Conservation (phyloP, 2,329 filamentous ascomycete species). For the Sclerotinia nivalis region DNA sequence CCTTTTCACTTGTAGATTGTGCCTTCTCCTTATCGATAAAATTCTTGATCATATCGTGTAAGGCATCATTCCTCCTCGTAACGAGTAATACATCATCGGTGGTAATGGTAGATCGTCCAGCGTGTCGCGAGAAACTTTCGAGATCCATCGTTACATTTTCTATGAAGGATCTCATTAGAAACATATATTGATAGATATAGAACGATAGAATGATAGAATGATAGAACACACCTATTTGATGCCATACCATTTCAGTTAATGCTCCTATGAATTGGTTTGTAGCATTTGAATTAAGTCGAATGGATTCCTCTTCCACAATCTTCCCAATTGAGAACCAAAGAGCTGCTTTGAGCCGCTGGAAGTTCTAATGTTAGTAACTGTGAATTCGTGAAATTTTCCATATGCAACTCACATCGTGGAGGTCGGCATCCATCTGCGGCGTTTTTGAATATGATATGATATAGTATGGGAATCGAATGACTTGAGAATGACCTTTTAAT, state of each 20-base stretch:
- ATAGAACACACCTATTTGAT: slow-evolving; percentile 68
- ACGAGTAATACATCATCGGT: slow-evolving; percentile 87
- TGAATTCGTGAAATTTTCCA: not conserved
- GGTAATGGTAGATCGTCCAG: slow-evolving; percentile 75
- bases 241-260: slow-evolving; percentile 83
- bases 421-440: slow-evolving; percentile 35
- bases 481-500: not conserved
- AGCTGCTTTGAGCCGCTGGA: slow-evolving; percentile 76
- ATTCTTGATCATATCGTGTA: slow-evolving; percentile 72
- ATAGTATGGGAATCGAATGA: not conserved
- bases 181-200: not conserved
- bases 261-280: slow-evolving; percentile 89
- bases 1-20: slow-evolving; percentile 21
- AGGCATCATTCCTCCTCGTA: slow-evolving; percentile 80
- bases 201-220: not conserved
- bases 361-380: not conserved
- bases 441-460: slow-evolving; percentile 21
- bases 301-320: slow-evolving; percentile 82
- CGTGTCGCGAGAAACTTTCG: slow-evolving; percentile 72
- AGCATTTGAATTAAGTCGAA: slow-evolving; percentile 74
- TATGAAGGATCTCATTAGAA: slow-evolving; percentile 33
- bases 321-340: slow-evolving; percentile 83
- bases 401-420: slow-evolving; percentile 29
- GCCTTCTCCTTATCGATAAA: slow-evolving; percentile 64
- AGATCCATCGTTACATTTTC: slow-evolving; percentile 60